Evolutionary conservation across 2,329 filamentous ascomycete genomes (phyloP).

Genomic region (Aspergillus nomiae): DNA sequence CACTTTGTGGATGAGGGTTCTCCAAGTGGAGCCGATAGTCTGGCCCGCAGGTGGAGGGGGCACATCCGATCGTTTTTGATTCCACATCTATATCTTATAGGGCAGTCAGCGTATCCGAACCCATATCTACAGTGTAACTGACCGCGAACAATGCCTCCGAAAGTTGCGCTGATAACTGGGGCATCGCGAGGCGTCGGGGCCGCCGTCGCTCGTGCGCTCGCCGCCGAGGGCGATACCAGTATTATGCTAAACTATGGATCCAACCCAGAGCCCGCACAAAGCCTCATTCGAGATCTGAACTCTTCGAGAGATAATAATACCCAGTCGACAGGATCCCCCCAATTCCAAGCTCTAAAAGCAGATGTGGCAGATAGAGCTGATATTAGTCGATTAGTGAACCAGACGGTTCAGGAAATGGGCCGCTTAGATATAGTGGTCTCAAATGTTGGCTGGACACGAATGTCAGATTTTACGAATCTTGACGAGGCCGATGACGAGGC

Average conservation of each 20-base stretch:
- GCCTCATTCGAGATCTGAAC: neutral
- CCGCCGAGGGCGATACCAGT: neutral
- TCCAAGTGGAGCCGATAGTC: neutral
- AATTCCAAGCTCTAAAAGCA: neutral
- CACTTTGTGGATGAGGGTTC: neutral
- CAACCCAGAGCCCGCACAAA: neutral
- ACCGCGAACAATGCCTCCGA: neutral
- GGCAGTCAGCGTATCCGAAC: neutral
- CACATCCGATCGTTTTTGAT: neutral
- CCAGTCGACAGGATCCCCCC: neutral
- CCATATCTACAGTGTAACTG: neutral
- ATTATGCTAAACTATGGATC: neutral
- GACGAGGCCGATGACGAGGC: constrained; percentile 43
- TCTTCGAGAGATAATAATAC: neutral
- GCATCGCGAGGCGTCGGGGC: neutral
- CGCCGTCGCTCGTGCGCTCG: neutral
- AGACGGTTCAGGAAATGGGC: neutral
- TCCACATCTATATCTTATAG: neutral
- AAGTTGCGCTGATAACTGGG: neutral
- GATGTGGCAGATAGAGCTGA: neutral
- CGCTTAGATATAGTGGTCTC: neutral
- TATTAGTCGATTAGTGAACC: neutral
- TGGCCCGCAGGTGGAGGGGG: neutral
- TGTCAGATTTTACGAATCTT: neutral
- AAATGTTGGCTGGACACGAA: neutral